Evolutionary conservation across 2,329 filamentous ascomycete genomes (phyloP), one percentile per base, ranked within the genome.

Genomic region (Ceratocystis huliohia): DNA sequence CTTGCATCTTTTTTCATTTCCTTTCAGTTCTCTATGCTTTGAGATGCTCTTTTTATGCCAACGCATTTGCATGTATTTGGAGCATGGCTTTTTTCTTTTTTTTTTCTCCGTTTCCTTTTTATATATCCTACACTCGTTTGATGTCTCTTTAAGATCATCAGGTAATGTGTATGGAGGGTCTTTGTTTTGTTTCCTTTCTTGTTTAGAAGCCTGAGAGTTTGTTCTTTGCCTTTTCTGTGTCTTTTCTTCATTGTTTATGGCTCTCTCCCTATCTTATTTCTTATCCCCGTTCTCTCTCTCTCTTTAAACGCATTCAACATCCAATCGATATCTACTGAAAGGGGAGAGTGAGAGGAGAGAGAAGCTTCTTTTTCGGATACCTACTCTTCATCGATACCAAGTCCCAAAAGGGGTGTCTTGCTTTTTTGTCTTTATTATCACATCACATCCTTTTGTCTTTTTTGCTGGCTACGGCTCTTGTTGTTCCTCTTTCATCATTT

Each of bases 1-100:
- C 30, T 64, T 67, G 61, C 61, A 56, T 61, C 45, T 65, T 41
- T 62, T n/a, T 28, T 65, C 33, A 46, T 17, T 50, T 44, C 28
- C n/a, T 63, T 44, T 37, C 33, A 37, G 33, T 37, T 37, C 33
- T 4, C 33, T 37, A 13, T 37, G 37, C 48, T 20, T 46, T 37
- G 46, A 48, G 17, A 63, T 53, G 20, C 48, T 25, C 8, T 10
- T 53, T 2, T 53, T 53, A 13, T 53, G 22, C 13, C 20, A 25
- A 25, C 15, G 5, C 48, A 53, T 37, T 44, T 33, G 22, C 25
- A 15, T 67, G 13, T 33, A 33, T 50, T 28, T 28, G 33, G 25
- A 25, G 61, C 22, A 5, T n/a, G 44, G 44, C 17, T 22, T 63
- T 45, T 61, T 20, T 33, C 48, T 25, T 59, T 61, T 20, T n/a